Base-by-base conservation (phyloP, 495 filamentous ascomycete genomes). In the Amorphotheca resinae region DNA sequence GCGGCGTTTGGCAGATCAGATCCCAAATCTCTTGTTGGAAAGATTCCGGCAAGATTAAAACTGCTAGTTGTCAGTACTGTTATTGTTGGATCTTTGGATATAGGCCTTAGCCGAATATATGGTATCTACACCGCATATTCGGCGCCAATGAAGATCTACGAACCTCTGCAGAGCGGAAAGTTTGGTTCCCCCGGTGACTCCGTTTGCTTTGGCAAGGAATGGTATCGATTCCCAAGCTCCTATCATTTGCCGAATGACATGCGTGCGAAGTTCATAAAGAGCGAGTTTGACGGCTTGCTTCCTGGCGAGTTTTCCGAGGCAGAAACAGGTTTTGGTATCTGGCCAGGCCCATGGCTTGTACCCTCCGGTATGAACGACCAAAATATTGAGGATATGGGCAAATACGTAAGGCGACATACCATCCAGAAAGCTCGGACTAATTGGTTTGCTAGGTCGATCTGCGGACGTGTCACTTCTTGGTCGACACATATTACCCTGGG, bases 141-240 rank as follows among this genome's bases (percentile, higher is more conserved):
- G 17, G 89, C 93, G 1, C 88, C 93, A 0, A 59, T 99, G 21
- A 70, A 77, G 20, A 63, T 96, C 6, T 93, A 94, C 53, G 30
- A 55, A 18, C 65, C 64, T 0, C 64, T 79, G 1, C 59, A 66
- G 12, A 42, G 25, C 23, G 52, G 58, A 17, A 69, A 64, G 14
- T 42, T 79, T 4, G 65, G 66, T 6, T 58, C 65, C 2, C 55
- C 59, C 2, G 79, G 77, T n/a, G 79, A 79, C 33, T 76, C 66
- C 21, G 74, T 99, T 3, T 99, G 93, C 61, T 72, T 95, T 35
- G 88, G 82, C 32, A 96, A 95, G 59, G 93, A 99, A 59, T 99
- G 93, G 93, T 95, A 99, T 58, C 84, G 93, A 36, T 99, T 93
- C 55, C 93, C 93, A 9, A 87, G 84, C 11, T 88, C 85, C 3